Evolutionary conservation across 2,329 filamentous ascomycete genomes (phyloP).

Genomic region (Penicillium corylophilum): DNA sequence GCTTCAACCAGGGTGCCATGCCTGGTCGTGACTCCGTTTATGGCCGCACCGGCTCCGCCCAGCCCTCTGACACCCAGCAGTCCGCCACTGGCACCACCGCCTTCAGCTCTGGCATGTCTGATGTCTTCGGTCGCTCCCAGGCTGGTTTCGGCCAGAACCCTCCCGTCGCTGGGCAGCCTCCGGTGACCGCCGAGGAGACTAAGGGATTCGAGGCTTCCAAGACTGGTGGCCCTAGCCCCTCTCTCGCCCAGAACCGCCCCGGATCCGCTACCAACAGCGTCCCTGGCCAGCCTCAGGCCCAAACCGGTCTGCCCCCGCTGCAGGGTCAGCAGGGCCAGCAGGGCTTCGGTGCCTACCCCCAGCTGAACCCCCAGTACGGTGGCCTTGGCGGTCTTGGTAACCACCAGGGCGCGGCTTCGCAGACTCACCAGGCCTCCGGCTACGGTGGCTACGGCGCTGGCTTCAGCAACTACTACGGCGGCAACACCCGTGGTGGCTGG

Average conservation of each 20-base stretch:
- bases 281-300: slow-evolving; percentile 50
- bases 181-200: slow-evolving; percentile 52
- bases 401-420: slow-evolving; percentile 43
- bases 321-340: slow-evolving; percentile 56
- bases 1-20: slow-evolving; percentile 39
- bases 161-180: slow-evolving; percentile 51
- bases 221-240: slow-evolving; percentile 59
- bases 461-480: slow-evolving; percentile 45
- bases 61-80: slow-evolving; percentile 56
- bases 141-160: slow-evolving; percentile 58
- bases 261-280: slow-evolving; percentile 62
- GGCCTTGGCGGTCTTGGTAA: slow-evolving; percentile 44
- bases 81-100: slow-evolving; percentile 50
- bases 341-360: slow-evolving; percentile 57
- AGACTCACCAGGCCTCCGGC: slow-evolving; percentile 41
- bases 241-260: slow-evolving; percentile 62
- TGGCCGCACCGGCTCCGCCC: slow-evolving; percentile 57
- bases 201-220: slow-evolving; percentile 61
- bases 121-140: slow-evolving; percentile 60
- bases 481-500: slow-evolving; percentile 46
- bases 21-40: slow-evolving; percentile 59
- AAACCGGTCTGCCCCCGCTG: slow-evolving; percentile 54
- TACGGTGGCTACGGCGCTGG: slow-evolving; percentile 46
- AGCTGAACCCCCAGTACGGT: slow-evolving; percentile 55
- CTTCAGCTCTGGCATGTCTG: slow-evolving; percentile 53